Base-by-base conservation (phyloP, 768 basidiomycete species). In the Pleurotus tuoliensis region DNA sequence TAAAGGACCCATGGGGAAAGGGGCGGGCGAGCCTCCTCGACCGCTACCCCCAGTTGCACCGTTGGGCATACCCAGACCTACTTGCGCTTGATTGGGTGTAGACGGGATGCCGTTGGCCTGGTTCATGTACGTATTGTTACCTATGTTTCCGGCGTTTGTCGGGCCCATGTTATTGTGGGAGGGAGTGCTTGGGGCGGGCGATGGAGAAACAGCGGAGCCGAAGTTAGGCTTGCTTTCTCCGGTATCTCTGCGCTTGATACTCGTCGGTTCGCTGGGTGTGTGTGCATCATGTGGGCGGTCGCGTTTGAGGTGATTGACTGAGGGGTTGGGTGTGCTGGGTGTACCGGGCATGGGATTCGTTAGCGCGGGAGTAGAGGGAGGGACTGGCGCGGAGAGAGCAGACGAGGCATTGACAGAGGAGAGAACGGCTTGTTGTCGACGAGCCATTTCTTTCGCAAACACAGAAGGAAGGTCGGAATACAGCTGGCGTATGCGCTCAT, bases 171-270 rank as follows among this genome's bases (percentile, higher is more conserved):
- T 41, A 58, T 58, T 58, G 53, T 6, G 55, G 38, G 18, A 18
- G 41, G 15, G 27, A 38, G 27, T 51, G 20, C 11, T 27, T 12
- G 49, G 30, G 12, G 34, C 30, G 12, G 49, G 49, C 13, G 49
- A 51, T 15, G 39, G 51, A 24, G 51, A 39, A 16, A 34, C 34
- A 41, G 38, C 15, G 5, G 54, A 24, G 43, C 22, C 43, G 38
- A 44, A 25, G 39, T 27, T 20, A 15, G 64, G 40, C 62, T 83
- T 86, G 41, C 70, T 71, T 59, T 90, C 88, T 34, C 89, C 89
- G 0, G 83, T 83, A 62, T 90, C 85, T 16, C 84, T 77, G 15
- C 89, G 79, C 67, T 91, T 90, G 66, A 78, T 81, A 40, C 73
- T 71, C 20, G 63, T 49, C 22, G n/a, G 39, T 79, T 78, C 3